phyloP scores from a whole-genome alignment of 2,329 filamentous ascomycete genomes.

The Fusarium nisikadoi region DNA sequence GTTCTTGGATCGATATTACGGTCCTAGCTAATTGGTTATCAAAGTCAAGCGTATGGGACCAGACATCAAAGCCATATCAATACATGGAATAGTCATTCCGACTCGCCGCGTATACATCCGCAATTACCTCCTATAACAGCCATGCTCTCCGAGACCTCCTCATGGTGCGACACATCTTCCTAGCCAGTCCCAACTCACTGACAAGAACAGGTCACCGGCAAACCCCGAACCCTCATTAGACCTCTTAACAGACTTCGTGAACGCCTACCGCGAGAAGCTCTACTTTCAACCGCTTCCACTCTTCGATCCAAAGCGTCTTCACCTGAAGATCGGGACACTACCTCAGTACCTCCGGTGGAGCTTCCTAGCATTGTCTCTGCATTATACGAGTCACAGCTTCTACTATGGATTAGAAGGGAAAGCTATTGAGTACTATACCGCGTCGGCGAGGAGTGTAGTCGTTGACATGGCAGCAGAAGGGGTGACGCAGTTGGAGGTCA shows the following conservation, averaged over 20 bases:
- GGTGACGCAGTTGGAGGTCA: conserved; percentile 4
- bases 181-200: rapidly evolving
- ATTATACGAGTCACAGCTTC: conserved; percentile 22
- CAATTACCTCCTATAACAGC: conserved; percentile 19
- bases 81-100: not conserved
- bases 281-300: conserved; percentile 36
- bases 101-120: not conserved
- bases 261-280: conserved; percentile 24
- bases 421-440: conserved; percentile 38
- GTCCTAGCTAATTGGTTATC: not conserved
- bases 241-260: conserved; percentile 4
- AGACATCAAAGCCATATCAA: not conserved
- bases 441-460: conserved; percentile 25
- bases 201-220: conserved; percentile 9
- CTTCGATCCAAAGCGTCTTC: conserved; percentile 15
- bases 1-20: rapidly evolving
- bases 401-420: conserved; percentile 30
- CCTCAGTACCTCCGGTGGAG: conserved; percentile 39
- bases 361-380: conserved; percentile 22
- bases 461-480: conserved; percentile 35
- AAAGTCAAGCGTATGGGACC: not conserved
- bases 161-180: not conserved
- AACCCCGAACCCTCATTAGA: conserved; percentile 32
- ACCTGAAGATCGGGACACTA: conserved; percentile 5
- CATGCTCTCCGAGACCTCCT: not conserved